A percentile compares a stretch with the other conserved stretches of the same genome.
phyloP scores from a whole-genome alignment of 768 basidiomycete species.

The Leccinum broughii region DNA sequence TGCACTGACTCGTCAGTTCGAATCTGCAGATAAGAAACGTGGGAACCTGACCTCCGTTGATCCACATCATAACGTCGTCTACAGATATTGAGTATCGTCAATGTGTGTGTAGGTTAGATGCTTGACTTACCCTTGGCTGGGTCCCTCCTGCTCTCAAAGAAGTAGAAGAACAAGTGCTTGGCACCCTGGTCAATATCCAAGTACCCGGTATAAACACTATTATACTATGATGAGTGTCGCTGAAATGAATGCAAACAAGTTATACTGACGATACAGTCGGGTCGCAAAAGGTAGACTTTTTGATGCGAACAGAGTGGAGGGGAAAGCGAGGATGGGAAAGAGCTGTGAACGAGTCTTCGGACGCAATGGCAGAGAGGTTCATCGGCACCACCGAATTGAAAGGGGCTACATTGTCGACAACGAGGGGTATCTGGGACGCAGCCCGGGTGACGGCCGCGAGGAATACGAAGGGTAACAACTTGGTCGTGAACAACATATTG shows the following conservation, averaged over 20 bases:
- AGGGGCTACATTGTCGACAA: background rate
- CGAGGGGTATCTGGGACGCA: conserved; percentile 10
- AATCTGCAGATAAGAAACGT: background rate
- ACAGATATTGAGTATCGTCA: background rate
- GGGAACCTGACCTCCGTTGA: conserved; percentile 54
- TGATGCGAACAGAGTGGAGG: conserved; percentile 54
- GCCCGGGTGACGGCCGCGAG: conserved; percentile 4
- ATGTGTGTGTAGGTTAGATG: background rate
- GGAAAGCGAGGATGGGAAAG: conserved; percentile 54
- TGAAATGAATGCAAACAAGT: background rate
- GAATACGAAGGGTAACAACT: conserved; percentile 7
- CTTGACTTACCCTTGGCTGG: conserved; percentile 37
- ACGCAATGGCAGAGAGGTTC: conserved; percentile 27
- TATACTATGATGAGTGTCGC: conserved; percentile 10
- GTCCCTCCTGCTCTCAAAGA: conserved; percentile 55
- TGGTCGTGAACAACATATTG: conserved; percentile 7
- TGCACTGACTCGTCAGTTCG: background rate
- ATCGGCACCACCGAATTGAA: conserved; percentile 6
- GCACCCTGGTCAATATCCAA: conserved; percentile 49
- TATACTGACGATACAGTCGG: conserved; percentile 46
- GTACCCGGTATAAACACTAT: conserved; percentile 48
- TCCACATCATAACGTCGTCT: conserved; percentile 74
- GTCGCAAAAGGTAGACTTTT: conserved; percentile 63
- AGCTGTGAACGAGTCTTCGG: conserved; percentile 35
- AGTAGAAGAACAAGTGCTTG: conserved; percentile 57